Evolutionary conservation across 2,329 filamentous ascomycete species (phyloP), one percentile per base, ranked within the genome.

Genomic region (Epichloe coenophiala): DNA sequence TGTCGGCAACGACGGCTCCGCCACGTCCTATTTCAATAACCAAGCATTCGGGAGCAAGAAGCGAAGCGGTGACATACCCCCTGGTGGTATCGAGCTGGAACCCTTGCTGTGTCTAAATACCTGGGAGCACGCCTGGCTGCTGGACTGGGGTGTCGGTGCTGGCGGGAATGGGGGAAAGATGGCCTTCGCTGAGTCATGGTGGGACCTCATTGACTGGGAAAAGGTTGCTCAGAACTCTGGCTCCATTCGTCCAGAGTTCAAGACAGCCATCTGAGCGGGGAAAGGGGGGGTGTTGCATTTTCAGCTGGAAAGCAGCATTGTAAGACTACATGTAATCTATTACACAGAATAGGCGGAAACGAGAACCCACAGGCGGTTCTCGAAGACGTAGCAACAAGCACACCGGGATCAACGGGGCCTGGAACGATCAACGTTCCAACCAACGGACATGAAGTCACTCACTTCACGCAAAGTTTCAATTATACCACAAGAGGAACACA

Each of bases 121-220:
- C 5, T 98, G 93, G 93, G 84, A 97, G 73, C 93, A 97, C 69
- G 83, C 85, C 8, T 98, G 86, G 80, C 71, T 97, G 65, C 77
- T 79, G 50, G 89, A 97, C 66, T 96, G 86, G 67, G 79, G 79
- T 48, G 63, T 81, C 33, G 73, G 74, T 9, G 65, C 61, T 2
- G 65, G 65, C 40, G 84, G 84, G 5, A 66, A 83, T 51, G 75
- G 73, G 43, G 88, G 88, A 47, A 98, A 96, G 80, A 72, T 74
- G 49, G 69, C 72, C 48, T 98, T 80, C 66, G 74, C 90, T 49
- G 77, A 86, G 63, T 75, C 76, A 41, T 97, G 91, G 91, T 98
- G 93, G 93, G 70, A 87, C 47, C 74, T 73, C 49, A 83, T 98
- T 58, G 81, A 98, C 69, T 98, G 93, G 93, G 71, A 82, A 47